These are phyloP conservation scores for Rhododendron ferrugineum DNA, from an alignment of 148 eudicot species.

Conservation along the genomic window DNA sequence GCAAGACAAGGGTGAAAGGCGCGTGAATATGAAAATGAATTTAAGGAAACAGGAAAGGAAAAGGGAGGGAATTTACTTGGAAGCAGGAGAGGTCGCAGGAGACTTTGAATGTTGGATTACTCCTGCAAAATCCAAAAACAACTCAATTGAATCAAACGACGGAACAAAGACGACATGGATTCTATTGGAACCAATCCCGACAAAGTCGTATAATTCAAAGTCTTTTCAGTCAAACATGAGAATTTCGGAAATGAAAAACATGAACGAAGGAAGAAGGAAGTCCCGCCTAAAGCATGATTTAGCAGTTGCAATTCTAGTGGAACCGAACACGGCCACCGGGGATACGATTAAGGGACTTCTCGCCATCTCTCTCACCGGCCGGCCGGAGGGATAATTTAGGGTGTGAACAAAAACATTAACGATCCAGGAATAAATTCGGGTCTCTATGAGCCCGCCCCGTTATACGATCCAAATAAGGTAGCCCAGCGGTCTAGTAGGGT, in stretches of 20 bases:
- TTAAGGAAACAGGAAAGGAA: not conserved
- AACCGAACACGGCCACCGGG: not conserved
- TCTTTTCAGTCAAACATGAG: not conserved
- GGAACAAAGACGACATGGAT: not conserved
- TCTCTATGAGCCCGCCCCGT: not conserved
- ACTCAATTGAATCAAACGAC: not conserved
- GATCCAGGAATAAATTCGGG: not conserved
- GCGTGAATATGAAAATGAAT: not conserved
- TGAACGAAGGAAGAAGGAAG: not conserved
- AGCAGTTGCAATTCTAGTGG: not conserved
- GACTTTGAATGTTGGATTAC: constrained; percentile 26
- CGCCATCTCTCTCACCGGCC: not conserved
- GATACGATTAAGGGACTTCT: not conserved
- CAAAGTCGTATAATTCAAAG: not conserved
- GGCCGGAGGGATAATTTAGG: not conserved
- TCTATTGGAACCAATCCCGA: not conserved
- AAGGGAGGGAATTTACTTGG: constrained; percentile 41
- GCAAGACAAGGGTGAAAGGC: too few relatives aligned
- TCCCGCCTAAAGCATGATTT: constrained; percentile 8
- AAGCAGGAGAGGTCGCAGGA: constrained; percentile 64
- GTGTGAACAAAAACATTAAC: not conserved
- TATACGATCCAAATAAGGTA: not conserved
- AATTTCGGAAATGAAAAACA: not conserved
- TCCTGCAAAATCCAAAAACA: constrained; percentile 21
- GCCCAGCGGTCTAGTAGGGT: too few relatives aligned